These are phyloP conservation scores for Alternaria sp. DNA, from an alignment of 2,329 filamentous ascomycete genomes.

Conservation along the genomic window DNA sequence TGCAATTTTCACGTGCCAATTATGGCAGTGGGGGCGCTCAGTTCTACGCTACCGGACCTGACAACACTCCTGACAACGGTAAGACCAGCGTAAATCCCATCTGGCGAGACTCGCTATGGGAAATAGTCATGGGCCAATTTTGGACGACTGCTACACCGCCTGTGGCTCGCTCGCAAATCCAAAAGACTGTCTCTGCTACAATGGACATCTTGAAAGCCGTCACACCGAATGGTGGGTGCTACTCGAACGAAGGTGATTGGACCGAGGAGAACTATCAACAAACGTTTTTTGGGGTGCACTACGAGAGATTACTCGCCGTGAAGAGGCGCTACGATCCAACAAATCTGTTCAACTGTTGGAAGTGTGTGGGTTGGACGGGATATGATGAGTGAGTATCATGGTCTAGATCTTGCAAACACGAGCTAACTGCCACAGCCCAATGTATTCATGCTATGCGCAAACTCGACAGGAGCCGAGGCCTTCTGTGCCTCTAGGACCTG, in stretches of 20 bases:
- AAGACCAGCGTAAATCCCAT: constrained; percentile 42
- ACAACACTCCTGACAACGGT: constrained; percentile 40
- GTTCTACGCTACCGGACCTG: constrained; percentile 45
- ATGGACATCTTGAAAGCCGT: constrained; percentile 43
- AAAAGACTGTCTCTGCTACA: constrained; percentile 38
- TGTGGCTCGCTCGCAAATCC: constrained; percentile 29
- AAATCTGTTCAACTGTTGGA: constrained; percentile 47
- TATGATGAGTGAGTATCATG: constrained; percentile 38
- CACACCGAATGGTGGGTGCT: constrained; percentile 45
- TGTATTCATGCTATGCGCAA: constrained; percentile 42
- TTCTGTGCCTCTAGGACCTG: constrained; percentile 29
- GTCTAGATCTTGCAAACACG: background rate
- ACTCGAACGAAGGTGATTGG: constrained; percentile 47
- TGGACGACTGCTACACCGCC: constrained; percentile 34
- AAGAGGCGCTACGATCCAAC: constrained; percentile 43
- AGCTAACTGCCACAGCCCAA: constrained; percentile 26
- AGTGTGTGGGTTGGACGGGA: constrained; percentile 46
- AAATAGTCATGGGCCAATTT: constrained; percentile 42
- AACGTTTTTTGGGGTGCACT: constrained; percentile 45
- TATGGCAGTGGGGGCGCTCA: constrained; percentile 39
- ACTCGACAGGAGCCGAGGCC: constrained; percentile 26
- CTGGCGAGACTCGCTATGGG: constrained; percentile 44
- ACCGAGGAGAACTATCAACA: constrained; percentile 44
- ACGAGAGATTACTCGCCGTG: constrained; percentile 31
- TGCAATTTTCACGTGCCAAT: constrained; percentile 40